phyloP scores from a whole-genome alignment of 352 stramenopile genomes.

The Pythium sukuiense region DNA sequence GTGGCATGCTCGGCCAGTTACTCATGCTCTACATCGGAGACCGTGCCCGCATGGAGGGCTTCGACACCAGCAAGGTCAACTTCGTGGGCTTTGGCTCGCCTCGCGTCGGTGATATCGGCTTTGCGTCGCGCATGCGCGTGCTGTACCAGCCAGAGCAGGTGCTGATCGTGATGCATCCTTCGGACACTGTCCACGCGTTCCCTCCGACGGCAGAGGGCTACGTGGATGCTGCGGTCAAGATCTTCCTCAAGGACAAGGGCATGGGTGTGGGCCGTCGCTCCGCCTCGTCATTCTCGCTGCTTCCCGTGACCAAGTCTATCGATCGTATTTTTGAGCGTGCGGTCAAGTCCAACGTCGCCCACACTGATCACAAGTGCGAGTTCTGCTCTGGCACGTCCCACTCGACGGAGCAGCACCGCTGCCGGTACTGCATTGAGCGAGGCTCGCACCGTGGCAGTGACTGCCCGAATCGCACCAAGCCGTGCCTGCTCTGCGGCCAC shows the following conservation, averaged over 20 bases:
- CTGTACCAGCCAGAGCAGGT: constrained; percentile 80
- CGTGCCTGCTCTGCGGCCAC: constrained; percentile 71
- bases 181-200: constrained; percentile 81
- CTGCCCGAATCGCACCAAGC: constrained; percentile 71
- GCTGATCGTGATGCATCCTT: constrained; percentile 85
- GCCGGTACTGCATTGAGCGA: constrained; percentile 80
- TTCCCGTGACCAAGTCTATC: constrained; percentile 74
- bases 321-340: constrained; percentile 73
- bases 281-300: constrained; percentile 69
- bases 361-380: constrained; percentile 42
- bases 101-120: constrained; percentile 74
- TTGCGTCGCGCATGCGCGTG: constrained; percentile 68
- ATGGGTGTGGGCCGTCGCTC: constrained; percentile 63
- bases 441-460: constrained; percentile 69
- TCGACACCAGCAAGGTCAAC: constrained; percentile 78
- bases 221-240: constrained; percentile 77
- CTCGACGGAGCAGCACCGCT: constrained; percentile 70
- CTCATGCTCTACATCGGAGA: constrained; percentile 81
- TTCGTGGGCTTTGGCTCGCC: constrained; percentile 85
- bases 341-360: constrained; percentile 44
- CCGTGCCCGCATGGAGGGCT: constrained; percentile 68
- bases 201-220: constrained; percentile 82
- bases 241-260: constrained; percentile 77
- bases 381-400: constrained; percentile 70
- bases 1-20: constrained; percentile 76